Conservation (phyloP, 2,329 filamentous ascomycete species). For the Chaetoscypha palmicola region DNA sequence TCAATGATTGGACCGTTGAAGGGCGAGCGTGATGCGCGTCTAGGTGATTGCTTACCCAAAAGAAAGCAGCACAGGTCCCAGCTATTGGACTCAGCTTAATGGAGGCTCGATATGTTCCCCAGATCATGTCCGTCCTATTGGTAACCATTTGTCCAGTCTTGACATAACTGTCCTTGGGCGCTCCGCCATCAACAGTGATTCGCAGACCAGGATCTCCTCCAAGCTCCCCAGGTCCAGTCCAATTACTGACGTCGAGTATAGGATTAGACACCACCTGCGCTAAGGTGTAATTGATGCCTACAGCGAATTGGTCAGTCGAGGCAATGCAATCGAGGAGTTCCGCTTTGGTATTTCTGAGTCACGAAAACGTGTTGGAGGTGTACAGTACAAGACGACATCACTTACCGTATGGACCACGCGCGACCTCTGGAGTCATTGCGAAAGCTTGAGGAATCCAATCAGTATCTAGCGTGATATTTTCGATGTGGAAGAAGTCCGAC, state of each 20-base stretch:
- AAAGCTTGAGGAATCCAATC: conserved; percentile 64
- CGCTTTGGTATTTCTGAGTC: too few species aligned
- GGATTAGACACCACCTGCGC: conserved; percentile 52
- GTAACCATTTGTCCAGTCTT: conserved; percentile 59
- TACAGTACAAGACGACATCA: too few species aligned
- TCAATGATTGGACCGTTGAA: conserved; percentile 4
- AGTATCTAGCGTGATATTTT: conserved; percentile 41
- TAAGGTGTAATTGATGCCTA: conserved; percentile 47
- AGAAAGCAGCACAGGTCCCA: conserved; percentile 68
- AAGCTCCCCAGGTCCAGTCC: conserved; percentile 38
- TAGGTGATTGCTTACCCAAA: conserved; percentile 52
- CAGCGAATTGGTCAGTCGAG: background rate
- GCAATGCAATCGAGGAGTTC: too few species aligned
- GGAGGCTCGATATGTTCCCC: conserved; percentile 59
- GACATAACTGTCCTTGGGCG: conserved; percentile 45
- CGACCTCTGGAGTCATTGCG: conserved; percentile 50
- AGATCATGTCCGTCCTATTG: conserved; percentile 53
- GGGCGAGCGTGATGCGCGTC: background rate
- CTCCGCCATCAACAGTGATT: conserved; percentile 44
- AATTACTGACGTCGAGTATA: conserved; percentile 35
- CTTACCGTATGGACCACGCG: conserved; percentile 52
- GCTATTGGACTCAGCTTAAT: conserved; percentile 47
- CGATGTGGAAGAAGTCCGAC: conserved; percentile 59
- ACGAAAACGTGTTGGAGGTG: too few species aligned
- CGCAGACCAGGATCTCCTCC: conserved; percentile 46